A percentile compares a stretch with the other conserved stretches of the same genome.
Evolutionary conservation across 2,329 filamentous ascomycete species (phyloP).

Genomic region (Botrytis elliptica): DNA sequence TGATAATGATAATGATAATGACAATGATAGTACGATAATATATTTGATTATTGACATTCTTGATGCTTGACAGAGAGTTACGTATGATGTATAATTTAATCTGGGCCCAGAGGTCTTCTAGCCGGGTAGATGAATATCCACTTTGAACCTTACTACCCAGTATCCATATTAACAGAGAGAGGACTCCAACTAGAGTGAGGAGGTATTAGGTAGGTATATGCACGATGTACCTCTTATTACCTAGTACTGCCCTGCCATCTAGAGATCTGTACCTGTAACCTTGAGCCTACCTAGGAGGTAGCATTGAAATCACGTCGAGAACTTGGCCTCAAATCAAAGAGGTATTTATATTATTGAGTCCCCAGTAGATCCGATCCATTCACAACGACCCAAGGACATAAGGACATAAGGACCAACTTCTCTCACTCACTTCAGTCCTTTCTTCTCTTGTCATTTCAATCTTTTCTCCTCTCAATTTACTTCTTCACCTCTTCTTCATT

Average conservation of each 20-base stretch:
- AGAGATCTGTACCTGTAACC: not conserved
- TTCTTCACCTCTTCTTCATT: not conserved
- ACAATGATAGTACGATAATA: not conserved
- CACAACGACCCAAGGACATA: not conserved
- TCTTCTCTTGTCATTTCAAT: not conserved
- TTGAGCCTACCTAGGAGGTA: not conserved
- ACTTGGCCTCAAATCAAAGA: not conserved
- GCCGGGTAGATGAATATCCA: not conserved
- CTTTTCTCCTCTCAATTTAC: not conserved
- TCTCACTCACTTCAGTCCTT: not conserved
- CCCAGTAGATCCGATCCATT: not conserved
- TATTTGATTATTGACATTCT: not conserved
- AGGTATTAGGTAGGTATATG: no score
- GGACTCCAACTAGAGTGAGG: not conserved
- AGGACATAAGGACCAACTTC: not conserved
- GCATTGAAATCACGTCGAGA: not conserved
- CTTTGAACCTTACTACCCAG: not conserved
- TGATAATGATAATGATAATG: not conserved
- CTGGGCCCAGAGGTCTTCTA: not conserved
- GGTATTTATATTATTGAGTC: not conserved
- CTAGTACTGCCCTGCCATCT: not conserved
- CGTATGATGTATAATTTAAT: not conserved
- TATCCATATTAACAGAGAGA: not conserved
- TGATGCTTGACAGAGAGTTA: not conserved
- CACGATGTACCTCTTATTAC: no score